These are phyloP conservation scores for Eruca vesicaria DNA, from an alignment of 441 rosid genomes.

Conservation along the genomic window DNA sequence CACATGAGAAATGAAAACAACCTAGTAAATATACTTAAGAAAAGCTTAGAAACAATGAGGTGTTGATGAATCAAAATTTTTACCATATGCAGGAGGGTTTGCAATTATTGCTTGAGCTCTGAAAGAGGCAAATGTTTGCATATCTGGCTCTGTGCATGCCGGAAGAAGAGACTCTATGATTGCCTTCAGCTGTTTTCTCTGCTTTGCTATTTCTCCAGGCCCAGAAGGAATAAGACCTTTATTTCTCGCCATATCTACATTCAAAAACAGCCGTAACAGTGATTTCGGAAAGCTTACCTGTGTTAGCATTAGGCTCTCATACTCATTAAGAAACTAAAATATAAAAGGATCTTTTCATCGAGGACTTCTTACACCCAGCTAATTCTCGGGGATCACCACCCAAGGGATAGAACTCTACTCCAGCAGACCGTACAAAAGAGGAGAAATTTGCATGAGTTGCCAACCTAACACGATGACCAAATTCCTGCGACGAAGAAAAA, in stretches of 20 bases:
- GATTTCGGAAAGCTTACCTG: neutral
- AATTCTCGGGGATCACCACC: constrained; percentile 96
- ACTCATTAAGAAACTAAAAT: neutral
- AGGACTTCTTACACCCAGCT: constrained; percentile 87
- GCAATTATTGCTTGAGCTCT: constrained; percentile 98
- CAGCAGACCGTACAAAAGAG: constrained; percentile 77
- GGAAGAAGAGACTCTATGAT: constrained; percentile 97
- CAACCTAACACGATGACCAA: constrained; percentile 92
- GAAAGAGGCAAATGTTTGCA: constrained; percentile 69
- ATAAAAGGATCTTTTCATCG: constrained; percentile 5
- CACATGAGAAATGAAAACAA: neutral
- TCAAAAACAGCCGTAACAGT: constrained; percentile 1
- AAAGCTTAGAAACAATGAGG: neutral
- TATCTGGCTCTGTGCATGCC: constrained; percentile 89
- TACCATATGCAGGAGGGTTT: constrained; percentile 89
- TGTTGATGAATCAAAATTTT: neutral
- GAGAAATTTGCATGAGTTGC: constrained; percentile 94
- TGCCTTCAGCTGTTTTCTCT: constrained; percentile 88
- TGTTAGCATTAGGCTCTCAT: neutral
- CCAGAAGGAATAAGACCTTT: constrained; percentile 96
- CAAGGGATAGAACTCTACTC: constrained; percentile 87
- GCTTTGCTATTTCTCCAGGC: constrained; percentile 87
- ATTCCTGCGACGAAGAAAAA: constrained; percentile 58
- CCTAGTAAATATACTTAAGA: neutral
- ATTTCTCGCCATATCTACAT: constrained; percentile 94